Evolutionary conservation across 805 yeast species (phyloP), one percentile per base, ranked within the genome.

Genomic region (Vanderwaltozyma tropicalis): DNA sequence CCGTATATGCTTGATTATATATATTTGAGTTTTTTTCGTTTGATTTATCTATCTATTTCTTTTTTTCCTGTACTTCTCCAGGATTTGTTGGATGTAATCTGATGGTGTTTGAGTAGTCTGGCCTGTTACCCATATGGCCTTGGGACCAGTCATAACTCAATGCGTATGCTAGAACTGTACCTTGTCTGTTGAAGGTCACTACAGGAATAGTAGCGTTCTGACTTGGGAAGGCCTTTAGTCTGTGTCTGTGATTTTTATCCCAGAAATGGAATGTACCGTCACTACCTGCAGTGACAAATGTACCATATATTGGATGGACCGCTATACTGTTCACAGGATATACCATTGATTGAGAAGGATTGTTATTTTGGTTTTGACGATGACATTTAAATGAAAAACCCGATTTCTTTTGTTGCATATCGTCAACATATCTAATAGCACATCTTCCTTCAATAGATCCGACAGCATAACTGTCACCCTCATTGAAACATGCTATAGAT

Each of bases 391-490:
- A 92, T 5, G 96, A 80, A 59, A 89, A 92, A 3, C 92, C 92
- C 26, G 59, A 58, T 48, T 75, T 72, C 39, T 70, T 69, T 53
- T 81, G 94, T 49, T 81, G 86, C 37, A 69, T 69, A 18, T 85
- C 95, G 51, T 84, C 94, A 38, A 89, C 76, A 57, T 88, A 92
- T 57, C 86, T 95, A 49, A 92, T 78, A 12, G 95, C 94, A 63
- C 97, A 86, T 47, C 98, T 72, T 25, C 97, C 97, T 63, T 92
- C 98, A 33, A 89, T 76, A 6, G 95, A 80, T 4, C 95, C 97
- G 34, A 92, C 63, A 1, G 95, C 96, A 61, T 72, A 92, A 9
- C 97, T 96, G 52, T 83, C 80, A 11, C 95, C 97, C 45, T 76
- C 79, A n/a, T 88, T 88, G 59, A 79, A 85, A 57, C 97, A 89